These are phyloP conservation scores for Globisporangium alternatum DNA, from an alignment of 352 stramenopile species.

Conservation along the genomic window DNA sequence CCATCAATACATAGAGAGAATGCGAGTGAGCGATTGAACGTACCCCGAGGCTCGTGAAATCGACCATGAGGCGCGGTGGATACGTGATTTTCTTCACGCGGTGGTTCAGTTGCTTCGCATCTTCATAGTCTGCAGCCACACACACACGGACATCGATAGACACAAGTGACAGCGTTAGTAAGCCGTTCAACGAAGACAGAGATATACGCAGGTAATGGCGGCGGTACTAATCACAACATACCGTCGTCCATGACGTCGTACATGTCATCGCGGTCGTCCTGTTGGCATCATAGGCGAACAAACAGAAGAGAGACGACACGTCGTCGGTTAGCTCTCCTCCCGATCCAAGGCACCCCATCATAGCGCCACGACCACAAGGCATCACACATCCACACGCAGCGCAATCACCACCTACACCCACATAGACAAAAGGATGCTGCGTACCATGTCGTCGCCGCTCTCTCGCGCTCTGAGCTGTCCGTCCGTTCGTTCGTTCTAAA, in stretches of 20 bases:
- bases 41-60: conserved; percentile 80
- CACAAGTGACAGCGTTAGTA: not conserved
- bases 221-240: conserved; percentile 11
- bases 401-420: not conserved
- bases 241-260: conserved; percentile 45
- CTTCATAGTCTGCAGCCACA: conserved; percentile 26
- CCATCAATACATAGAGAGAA: not conserved
- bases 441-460: not conserved
- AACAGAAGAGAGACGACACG: not conserved
- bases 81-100: conserved; percentile 58
- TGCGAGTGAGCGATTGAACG: conserved; percentile 15
- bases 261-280: conserved; percentile 47
- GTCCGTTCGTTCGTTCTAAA: conserved; percentile 7
- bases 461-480: not conserved
- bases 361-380: not conserved
- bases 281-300: not conserved
- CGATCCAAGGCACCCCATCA: not conserved
- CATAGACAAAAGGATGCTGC: not conserved
- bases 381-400: not conserved
- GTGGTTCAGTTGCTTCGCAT: conserved; percentile 28
- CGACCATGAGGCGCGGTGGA: conserved; percentile 76
- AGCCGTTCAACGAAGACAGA: not conserved
- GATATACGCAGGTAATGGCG: not conserved
- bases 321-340: not conserved
- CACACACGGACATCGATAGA: not conserved